phyloP scores from a whole-genome alignment of 2,329 filamentous ascomycete genomes.

The Helminthosporium solani region DNA sequence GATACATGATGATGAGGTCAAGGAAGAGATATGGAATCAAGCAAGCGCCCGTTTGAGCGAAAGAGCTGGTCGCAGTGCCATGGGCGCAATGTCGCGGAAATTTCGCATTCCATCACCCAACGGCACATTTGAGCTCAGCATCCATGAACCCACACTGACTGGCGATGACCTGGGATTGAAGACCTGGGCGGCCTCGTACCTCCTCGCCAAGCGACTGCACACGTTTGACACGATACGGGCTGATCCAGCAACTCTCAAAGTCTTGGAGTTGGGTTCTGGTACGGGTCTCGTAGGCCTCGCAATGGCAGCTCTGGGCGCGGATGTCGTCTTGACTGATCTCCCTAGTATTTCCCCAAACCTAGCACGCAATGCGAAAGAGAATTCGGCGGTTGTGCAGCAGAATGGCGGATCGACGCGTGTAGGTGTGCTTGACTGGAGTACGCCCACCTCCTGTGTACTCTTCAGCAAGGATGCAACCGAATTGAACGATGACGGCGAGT shows the following conservation, averaged over 20 bases:
- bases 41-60: conserved; percentile 81
- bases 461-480: conserved; percentile 8
- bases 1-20: conserved; percentile 66
- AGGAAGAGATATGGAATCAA: conserved; percentile 72
- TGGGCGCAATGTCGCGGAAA: conserved; percentile 62
- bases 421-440: conserved; percentile 72
- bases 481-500: conserved; percentile 7
- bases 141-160: conserved; percentile 85
- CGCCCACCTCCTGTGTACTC: conserved; percentile 54
- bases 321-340: conserved; percentile 78
- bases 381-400: conserved; percentile 57
- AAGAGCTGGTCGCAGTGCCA: conserved; percentile 74
- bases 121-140: conserved; percentile 57
- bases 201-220: conserved; percentile 72
- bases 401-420: conserved; percentile 60
- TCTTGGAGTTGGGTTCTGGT: conserved; percentile 82
- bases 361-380: conserved; percentile 67
- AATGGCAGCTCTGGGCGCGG: conserved; percentile 68
- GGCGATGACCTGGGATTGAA: conserved; percentile 89
- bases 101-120: conserved; percentile 58
- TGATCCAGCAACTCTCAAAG: conserved; percentile 20
- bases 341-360: conserved; percentile 82
- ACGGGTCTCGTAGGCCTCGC: conserved; percentile 89
- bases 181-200: conserved; percentile 90
- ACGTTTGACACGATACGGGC: conserved; percentile 25